phyloP scores from a whole-genome alignment of 2,329 filamentous ascomycete genomes.

The Torrubiellomyces zombiae region DNA sequence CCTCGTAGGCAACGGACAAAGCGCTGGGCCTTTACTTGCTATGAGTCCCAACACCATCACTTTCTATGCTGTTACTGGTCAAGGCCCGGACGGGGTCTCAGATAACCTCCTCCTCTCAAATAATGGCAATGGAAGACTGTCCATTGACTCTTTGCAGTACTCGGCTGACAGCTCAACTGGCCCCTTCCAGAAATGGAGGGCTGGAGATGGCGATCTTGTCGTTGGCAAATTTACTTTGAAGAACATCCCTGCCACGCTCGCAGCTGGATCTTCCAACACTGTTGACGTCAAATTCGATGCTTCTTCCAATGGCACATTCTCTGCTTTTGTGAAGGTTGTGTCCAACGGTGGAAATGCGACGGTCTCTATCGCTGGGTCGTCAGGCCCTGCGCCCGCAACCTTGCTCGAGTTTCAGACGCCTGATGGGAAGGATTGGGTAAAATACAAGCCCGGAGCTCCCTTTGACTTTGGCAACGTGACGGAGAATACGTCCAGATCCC shows the following conservation, averaged over 20 bases:
- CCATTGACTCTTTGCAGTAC: slow-evolving; percentile 25
- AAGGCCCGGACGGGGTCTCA: slow-evolving; percentile 17
- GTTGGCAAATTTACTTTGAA: slow-evolving; percentile 32
- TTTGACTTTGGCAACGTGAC: slow-evolving; percentile 41
- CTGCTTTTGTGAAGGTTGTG: slow-evolving; percentile 27
- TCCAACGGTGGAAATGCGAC: slow-evolving; percentile 31
- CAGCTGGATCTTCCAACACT: slow-evolving; percentile 19
- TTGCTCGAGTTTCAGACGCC: slow-evolving; percentile 36
- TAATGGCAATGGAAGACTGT: slow-evolving; percentile 27
- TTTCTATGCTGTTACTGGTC: slow-evolving; percentile 31
- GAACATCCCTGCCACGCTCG: slow-evolving; percentile 27
- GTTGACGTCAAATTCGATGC: slow-evolving; percentile 32
- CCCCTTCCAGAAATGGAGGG: slow-evolving; percentile 24
- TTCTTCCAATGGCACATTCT: slow-evolving; percentile 26
- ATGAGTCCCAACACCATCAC: slow-evolving; percentile 30
- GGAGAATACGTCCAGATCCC: slow-evolving; percentile 28
- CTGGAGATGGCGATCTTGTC: slow-evolving; percentile 16
- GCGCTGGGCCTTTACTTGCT: slow-evolving; percentile 24
- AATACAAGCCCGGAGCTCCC: slow-evolving; percentile 22
- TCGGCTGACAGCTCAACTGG: slow-evolving; percentile 26
- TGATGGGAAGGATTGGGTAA: slow-evolving; percentile 33
- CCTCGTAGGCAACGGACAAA: slow-evolving; percentile 31
- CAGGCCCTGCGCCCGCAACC: slow-evolving; percentile 30
- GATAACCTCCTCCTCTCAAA: slow-evolving; percentile 32
- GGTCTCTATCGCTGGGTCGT: slow-evolving; percentile 29